A percentile compares a stretch with the other conserved stretches of the same genome.
These are phyloP conservation scores for Leishmania lainsoni DNA, from an alignment of 208 protist species.

Conservation along the genomic window DNA sequence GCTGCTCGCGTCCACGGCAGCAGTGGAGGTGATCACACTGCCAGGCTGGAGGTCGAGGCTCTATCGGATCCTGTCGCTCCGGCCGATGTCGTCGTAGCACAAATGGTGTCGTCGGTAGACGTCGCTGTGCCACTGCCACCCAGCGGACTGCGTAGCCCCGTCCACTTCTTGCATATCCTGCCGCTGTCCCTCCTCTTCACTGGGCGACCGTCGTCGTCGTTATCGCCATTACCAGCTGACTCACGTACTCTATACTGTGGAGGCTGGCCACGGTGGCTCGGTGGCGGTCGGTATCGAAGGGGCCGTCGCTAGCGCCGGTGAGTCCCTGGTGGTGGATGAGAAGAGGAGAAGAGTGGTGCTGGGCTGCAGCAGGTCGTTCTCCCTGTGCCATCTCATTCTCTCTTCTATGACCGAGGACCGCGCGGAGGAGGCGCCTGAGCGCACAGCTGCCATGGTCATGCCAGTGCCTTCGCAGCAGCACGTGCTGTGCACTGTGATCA, in stretches of 20 bases:
- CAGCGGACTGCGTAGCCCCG: background rate
- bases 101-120: background rate
- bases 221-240: no score
- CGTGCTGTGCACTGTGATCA: background rate
- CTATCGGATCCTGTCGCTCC: background rate
- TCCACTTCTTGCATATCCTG: background rate
- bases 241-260: no score
- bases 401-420: constrained; percentile 8
- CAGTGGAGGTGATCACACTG: background rate
- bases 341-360: no score
- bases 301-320: no score
- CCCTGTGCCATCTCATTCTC: constrained; percentile 8
- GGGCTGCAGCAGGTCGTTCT: background rate
- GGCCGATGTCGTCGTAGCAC: background rate
- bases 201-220: no score
- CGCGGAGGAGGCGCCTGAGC: constrained; percentile 1
- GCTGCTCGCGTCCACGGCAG: background rate
- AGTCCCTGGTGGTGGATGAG: no score
- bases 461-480: background rate
- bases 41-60: background rate
- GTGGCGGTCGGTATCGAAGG: no score
- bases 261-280: no score
- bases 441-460: background rate
- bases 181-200: background rate
- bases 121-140: no score